Evolutionary conservation across 805 yeast species (phyloP).

Genomic region (Lachancea thermotolerans): DNA sequence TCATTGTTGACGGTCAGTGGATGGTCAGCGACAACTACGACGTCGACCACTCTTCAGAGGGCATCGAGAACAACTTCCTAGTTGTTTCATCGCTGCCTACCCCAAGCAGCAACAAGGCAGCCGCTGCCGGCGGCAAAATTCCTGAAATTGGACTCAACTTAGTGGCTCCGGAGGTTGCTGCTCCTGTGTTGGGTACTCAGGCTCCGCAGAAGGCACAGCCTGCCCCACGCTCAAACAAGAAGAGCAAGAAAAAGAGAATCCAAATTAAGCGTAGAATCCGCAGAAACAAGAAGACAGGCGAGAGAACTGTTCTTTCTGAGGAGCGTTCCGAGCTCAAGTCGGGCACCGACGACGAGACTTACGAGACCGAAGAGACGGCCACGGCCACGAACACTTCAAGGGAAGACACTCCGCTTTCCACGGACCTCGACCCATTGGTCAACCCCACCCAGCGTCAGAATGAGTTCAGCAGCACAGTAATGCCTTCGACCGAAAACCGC

Average conservation of each 20-base stretch:
- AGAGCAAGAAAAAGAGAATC: constrained; percentile 24
- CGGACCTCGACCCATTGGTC: constrained; percentile 13
- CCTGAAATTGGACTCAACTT: constrained; percentile 17
- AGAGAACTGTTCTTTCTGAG: constrained; percentile 32
- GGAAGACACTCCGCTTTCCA: constrained; percentile 16
- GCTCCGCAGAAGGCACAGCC: constrained; percentile 8
- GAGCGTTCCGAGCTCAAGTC: constrained; percentile 20
- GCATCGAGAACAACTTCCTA: constrained; percentile 35
- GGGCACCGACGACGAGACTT: constrained; percentile 16
- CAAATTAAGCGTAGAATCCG: constrained; percentile 35
- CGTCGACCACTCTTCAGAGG: constrained; percentile 37
- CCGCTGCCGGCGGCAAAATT: constrained; percentile 9
- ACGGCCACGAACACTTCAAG: constrained; percentile 11
- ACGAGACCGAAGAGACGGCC: constrained; percentile 8
- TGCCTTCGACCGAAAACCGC: constrained; percentile 38
- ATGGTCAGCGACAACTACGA: constrained; percentile 34
- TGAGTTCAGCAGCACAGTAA: constrained; percentile 30
- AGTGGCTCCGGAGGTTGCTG: constrained; percentile 9
- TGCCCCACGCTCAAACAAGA: constrained; percentile 8
- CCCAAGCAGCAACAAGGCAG: constrained; percentile 3
- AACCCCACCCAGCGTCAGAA: constrained; percentile 5
- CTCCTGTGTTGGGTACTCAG: constrained; percentile 9
- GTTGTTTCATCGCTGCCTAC: constrained; percentile 17
- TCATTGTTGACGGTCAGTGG: constrained; percentile 70
- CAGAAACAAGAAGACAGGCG: constrained; percentile 38